These are phyloP conservation scores for Glycyrrhiza uralensis DNA, from an alignment of 306 rosid genomes.

Conservation along the genomic window DNA sequence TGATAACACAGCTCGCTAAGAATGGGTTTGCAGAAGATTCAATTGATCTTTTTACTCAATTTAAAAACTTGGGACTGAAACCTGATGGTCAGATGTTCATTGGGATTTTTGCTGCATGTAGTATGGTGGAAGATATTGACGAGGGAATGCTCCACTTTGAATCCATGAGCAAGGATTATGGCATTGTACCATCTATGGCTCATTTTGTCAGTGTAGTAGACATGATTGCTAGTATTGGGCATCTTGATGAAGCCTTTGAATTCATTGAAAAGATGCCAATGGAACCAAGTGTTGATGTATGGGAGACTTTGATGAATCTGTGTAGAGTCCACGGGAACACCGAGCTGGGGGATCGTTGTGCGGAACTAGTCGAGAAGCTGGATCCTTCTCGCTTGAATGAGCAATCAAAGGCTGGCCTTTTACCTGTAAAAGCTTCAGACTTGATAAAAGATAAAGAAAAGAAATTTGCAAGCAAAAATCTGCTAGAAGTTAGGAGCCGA, in stretches of 20 bases:
- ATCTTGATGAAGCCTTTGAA: constrained; percentile 8
- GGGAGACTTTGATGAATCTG: constrained; percentile 77
- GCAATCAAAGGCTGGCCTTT: constrained; percentile 66
- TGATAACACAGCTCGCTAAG: neutral
- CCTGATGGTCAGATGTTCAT: constrained; percentile 69
- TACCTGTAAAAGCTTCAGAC: constrained; percentile 54
- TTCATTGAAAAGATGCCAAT: constrained; percentile 43
- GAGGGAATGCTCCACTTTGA: constrained; percentile 69
- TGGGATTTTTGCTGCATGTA: constrained; percentile 64
- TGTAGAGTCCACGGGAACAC: constrained; percentile 72
- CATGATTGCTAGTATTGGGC: neutral
- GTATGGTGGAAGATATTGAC: constrained; percentile 51
- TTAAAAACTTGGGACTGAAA: constrained; percentile 56
- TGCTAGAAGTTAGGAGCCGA: constrained; percentile 51
- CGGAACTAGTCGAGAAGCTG: constrained; percentile 61
- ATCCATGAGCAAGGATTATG: constrained; percentile 62
- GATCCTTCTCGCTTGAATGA: constrained; percentile 57
- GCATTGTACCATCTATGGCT: constrained; percentile 55
- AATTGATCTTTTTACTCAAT: constrained; percentile 45
- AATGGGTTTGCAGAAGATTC: constrained; percentile 12
- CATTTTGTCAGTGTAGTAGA: constrained; percentile 39
- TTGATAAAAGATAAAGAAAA: constrained; percentile 54
- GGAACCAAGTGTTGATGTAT: constrained; percentile 54
- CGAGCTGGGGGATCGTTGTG: constrained; percentile 71
- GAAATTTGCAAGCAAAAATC: constrained; percentile 49